Base-by-base conservation (phyloP, 129 eudicot species). In the Flaveria bidentis region DNA sequence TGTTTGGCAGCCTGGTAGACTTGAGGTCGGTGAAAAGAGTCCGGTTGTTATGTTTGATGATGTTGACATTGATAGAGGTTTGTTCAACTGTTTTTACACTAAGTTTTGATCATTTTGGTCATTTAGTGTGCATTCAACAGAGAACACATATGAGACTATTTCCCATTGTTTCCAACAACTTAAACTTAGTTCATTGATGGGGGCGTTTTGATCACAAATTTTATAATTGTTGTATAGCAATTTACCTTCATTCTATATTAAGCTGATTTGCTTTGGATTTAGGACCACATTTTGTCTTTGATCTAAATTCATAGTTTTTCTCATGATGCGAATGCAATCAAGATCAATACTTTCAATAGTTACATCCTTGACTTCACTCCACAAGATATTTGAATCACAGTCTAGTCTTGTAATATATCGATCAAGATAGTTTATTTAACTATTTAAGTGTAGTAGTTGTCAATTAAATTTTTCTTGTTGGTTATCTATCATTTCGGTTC, bases 271-370 rank as follows among this genome's bases (percentile, higher is more conserved):
- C 41, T 61, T 70, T 49, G 67, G 72, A 79, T 71, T 71, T 72
- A 73, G 83, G 83, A 63, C 78, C 77, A 79, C 72, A 71, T 14
- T 51, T 42, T 22, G 22, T 30, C 14, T 70, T 70, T 63, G 25
- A 9, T 58, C 60, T 33, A 64, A 76, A 49, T 50, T 61, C 49
- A 18, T 30, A 30, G 72, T 46, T 69, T 66, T 69, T 9, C 23
- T 22, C n/a, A 5, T 36, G 18, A 46, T 70, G 71, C 25, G 44
- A 57, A 78, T 17, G 71, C 6, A 17, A 70, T 60, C 50, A 62
- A 17, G 10, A 69, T 69, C 69, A 6, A 6, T 57, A n/a, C 6
- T 56, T 67, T 41, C 18, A 22, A 53, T 39, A 55, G 81, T 57
- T 22, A 11, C 23, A 9, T 67, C 28, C 41, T 28, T 3, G 13